phyloP scores from a whole-genome alignment of 106 monocot genomes.

The Dendrobium huoshanense region DNA sequence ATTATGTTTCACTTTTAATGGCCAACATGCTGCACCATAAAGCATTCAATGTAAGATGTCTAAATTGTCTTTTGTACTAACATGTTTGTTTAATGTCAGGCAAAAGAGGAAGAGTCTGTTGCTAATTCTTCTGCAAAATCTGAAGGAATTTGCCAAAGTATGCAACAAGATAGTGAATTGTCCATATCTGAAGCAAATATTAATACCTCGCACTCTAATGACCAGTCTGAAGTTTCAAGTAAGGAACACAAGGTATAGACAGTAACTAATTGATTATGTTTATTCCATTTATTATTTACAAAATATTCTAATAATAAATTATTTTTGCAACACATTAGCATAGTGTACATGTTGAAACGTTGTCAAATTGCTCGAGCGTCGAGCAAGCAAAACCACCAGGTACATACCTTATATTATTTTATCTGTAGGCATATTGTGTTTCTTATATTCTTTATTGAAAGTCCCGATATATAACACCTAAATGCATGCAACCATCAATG shows the following conservation, averaged over 20 bases:
- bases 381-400: slow-evolving; percentile 28
- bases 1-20: no score
- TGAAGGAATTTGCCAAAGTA: slow-evolving; percentile 3
- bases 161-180: background rate
- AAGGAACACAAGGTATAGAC: background rate
- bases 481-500: background rate
- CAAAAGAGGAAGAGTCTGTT: background rate
- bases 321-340: slow-evolving; percentile 6
- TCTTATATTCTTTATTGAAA: background rate
- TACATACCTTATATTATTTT: slow-evolving; percentile 6
- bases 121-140: background rate
- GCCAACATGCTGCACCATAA: no score
- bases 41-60: no score
- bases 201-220: background rate
- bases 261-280: background rate
- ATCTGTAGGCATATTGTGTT: background rate
- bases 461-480: background rate
- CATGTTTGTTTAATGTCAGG: background rate
- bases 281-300: background rate
- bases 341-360: slow-evolving; percentile 9
- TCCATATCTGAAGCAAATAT: background rate
- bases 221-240: background rate
- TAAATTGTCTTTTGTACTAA: background rate
- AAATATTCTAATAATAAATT: background rate
- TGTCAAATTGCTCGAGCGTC: background rate